phyloP scores from a whole-genome alignment of 139 green algal genomes.

The Micractinium sp. region DNA sequence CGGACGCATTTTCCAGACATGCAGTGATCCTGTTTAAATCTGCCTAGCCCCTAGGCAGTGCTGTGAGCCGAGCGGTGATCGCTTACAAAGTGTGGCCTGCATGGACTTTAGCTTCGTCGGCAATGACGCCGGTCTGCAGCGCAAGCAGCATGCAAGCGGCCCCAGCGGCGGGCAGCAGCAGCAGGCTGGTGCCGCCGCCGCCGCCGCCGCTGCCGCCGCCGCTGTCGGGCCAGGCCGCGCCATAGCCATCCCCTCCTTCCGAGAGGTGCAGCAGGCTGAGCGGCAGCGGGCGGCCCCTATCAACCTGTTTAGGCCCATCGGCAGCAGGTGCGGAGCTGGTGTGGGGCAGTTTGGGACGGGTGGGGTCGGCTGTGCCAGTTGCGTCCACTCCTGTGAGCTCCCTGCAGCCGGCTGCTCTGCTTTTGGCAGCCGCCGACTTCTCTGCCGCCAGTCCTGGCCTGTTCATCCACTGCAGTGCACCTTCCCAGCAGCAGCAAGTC shows the following conservation, averaged over 20 bases:
- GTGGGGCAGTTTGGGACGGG: not conserved
- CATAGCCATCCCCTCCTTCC: slow-evolving; percentile 41
- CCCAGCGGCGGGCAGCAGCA: not conserved
- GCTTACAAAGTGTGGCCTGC: too few relatives aligned
- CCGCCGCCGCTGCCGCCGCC: not conserved
- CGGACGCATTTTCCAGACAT: too few relatives aligned
- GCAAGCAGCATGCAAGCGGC: not conserved
- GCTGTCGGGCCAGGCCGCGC: not conserved
- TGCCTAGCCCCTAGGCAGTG: too few relatives aligned
- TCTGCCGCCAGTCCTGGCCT: not conserved
- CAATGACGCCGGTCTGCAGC: slow-evolving; percentile 2
- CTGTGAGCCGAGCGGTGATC: too few relatives aligned
- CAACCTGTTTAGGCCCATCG: slow-evolving; percentile 2
- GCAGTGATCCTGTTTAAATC: too few relatives aligned
- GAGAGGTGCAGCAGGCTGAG: slow-evolving; percentile 31
- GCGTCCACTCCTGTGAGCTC: not conserved
- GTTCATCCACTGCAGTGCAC: not conserved
- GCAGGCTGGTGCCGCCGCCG: not conserved
- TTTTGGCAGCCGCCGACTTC: not conserved
- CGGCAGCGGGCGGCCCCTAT: not conserved
- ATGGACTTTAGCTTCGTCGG: slow-evolving; percentile 33
- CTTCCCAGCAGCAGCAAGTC: not conserved
- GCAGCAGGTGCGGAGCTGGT: not conserved
- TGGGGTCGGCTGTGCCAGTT: too few relatives aligned
- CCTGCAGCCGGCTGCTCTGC: not conserved